phyloP scores from a whole-genome alignment of 176 grass and related monocot species.

The Rhynchospora pubera region DNA sequence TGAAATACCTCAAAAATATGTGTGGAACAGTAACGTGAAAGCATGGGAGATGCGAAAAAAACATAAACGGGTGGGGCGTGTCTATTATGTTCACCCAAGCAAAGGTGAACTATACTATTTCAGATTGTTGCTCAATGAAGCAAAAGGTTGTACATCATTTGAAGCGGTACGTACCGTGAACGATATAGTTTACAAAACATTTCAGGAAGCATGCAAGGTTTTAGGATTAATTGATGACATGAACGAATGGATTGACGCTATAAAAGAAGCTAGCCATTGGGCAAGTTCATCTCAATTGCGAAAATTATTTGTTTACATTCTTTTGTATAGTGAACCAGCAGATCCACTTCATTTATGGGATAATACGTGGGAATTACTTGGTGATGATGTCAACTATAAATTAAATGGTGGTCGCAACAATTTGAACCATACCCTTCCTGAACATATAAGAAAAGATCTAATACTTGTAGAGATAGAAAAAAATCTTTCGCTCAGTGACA shows the following conservation, averaged over 20 bases:
- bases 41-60: not conserved
- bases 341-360: not conserved
- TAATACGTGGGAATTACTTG: not conserved
- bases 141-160: slow-evolving; percentile 10
- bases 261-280: slow-evolving; percentile 6
- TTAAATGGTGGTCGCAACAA: not conserved
- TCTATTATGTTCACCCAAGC: slow-evolving; percentile 11
- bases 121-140: slow-evolving; percentile 13
- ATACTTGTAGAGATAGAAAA: too few species aligned
- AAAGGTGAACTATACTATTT: slow-evolving; percentile 25
- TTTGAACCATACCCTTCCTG: too few species aligned
- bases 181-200: not conserved
- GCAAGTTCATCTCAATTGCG: not conserved
- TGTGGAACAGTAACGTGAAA: not conserved
- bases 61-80: slow-evolving; percentile 7
- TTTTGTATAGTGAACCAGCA: not conserved
- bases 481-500: too few species aligned
- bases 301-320: not conserved
- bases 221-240: slow-evolving; percentile 23
- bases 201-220: slow-evolving; percentile 17
- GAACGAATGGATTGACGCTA: not conserved
- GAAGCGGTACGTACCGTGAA: slow-evolving; percentile 10
- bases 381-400: slow-evolving; percentile 6
- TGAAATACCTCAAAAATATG: slow-evolving; percentile 24
- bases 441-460: too few species aligned